Evolutionary conservation across 441 rosid genomes (phyloP), one percentile per base, ranked within the genome.

Genomic region (Populus hybrid): DNA sequence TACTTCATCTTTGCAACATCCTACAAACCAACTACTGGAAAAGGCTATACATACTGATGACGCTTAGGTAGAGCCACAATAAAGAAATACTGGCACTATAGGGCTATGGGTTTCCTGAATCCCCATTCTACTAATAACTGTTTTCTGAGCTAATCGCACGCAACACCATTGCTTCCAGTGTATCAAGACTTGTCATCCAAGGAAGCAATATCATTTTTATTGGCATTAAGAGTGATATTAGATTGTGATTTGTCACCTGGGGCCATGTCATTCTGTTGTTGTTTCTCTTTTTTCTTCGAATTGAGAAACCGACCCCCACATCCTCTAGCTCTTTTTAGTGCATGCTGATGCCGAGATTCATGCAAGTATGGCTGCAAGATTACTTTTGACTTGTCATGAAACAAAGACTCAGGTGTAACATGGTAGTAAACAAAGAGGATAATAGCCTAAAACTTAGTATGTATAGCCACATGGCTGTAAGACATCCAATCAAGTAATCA

Each of bases 291-390:
- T 83, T 92, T 92, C 90, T 93, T 92, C 21, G 96, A 78, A 77
- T 93, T 95, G 82, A 93, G 95, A 89, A 95, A 95, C 79, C 99
- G 89, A 8, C 99, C 99, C 7, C 99, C 97, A 76, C 88, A 86
- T 85, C 98, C 99, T 83, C 99, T 92, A 32, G 97, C 98, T 77
- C 99, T 85, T 89, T 86, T 88, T 72, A 95, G 77, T 7, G 99
- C 99, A 87, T 95, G 99, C 78, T 84, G 86, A 95, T 30, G 32
- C 3, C 32, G 32, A 30, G 32, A 30, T 30, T 30, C 32, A 30
- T 30, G 32, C 32, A 30, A 83, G 81, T 95, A 95, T 16, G 99
- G 98, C 99, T 95, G 92, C 88, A 73, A 69, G 40, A 73, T 76
- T 72, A 50, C 28, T 46, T 57, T 73, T 9, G 59, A 78, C 53